Evolutionary conservation across 2,329 filamentous ascomycete genomes (phyloP), one percentile per base, ranked within the genome.

Genomic region (Sporothrix pallida): DNA sequence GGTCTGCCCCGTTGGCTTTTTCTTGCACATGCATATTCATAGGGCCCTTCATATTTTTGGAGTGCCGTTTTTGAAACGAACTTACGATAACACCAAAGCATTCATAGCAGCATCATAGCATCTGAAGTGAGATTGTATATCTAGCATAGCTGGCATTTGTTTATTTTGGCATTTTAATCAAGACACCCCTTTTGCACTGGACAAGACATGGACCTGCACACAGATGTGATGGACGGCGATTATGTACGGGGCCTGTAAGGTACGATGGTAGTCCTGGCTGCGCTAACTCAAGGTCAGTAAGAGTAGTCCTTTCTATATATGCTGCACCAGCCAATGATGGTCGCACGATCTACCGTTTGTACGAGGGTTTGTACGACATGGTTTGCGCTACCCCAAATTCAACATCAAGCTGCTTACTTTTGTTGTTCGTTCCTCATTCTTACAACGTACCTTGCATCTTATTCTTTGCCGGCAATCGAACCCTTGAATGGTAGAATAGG

Each of bases 111-210:
- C 31, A 37, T 37, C 31, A 56, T 56, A 56, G 52, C 52, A 26
- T 67, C 42, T 26, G n/a, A 12, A 12, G 20, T 48, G 62, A 48
- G 20, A 48, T 67, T 67, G 62, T 67, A 67, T 67, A 48, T 67
- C 20, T 48, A 48, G 42, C 62, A 67, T 26, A 26, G 26, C 62
- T 15, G 62, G 62, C 42, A 67, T 48, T 37, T 37, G 31, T 37
- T 37, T 15, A 13, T 67, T 48, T 48, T 65, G 15, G n/a, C 15
- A 15, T 48, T 67, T 67, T 42, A 37, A 63, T 9, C 15, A 20
- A 20, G 31, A 12, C 60, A 1, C 3, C 12, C 4, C 26, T 44
- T 9, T 56, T 20, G 17, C 31, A 44, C 60, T 42, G 10, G 56
- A 31, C 17, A 4, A 44, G 17, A 44, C 31, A 37, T 37, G 7